These are phyloP conservation scores for Aspergillus conjunctus DNA, from an alignment of 495 filamentous ascomycete genomes.

Conservation along the genomic window DNA sequence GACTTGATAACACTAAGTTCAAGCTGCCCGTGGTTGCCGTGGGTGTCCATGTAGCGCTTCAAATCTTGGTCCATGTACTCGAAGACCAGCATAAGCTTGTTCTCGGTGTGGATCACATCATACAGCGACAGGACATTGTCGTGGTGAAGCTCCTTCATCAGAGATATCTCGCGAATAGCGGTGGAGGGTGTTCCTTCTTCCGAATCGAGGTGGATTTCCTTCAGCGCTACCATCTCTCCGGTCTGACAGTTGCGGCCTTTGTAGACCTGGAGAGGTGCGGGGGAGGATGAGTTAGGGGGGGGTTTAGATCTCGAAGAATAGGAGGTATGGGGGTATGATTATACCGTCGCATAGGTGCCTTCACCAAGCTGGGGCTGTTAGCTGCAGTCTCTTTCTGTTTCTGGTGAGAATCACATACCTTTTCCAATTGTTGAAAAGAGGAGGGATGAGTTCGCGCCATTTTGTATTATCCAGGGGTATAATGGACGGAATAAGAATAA, in stretches of 20 bases:
- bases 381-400: background rate
- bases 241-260: conserved; percentile 96
- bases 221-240: conserved; percentile 92
- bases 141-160: conserved; percentile 99
- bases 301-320: background rate
- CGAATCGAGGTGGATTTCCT: conserved; percentile 97
- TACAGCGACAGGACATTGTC: conserved; percentile 95
- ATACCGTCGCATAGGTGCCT: conserved; percentile 96
- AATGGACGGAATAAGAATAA: background rate
- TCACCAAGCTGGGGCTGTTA: conserved; percentile 69
- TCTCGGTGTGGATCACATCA: conserved; percentile 98
- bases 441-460: conserved; percentile 53
- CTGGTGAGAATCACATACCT: conserved; percentile 42
- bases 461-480: conserved; percentile 7
- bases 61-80: conserved; percentile 97
- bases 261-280: conserved; percentile 67
- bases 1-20: conserved; percentile 85
- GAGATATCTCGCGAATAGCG: conserved; percentile 94
- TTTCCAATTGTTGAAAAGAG: conserved; percentile 98
- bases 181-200: conserved; percentile 97
- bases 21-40: conserved; percentile 77
- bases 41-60: conserved; percentile 96
- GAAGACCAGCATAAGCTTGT: conserved; percentile 98
- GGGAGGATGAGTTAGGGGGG: conserved; percentile 16
- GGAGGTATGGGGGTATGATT: conserved; percentile 39